phyloP scores from a whole-genome alignment of 2,329 filamentous ascomycete species.

The Zymoseptoria crescenta region DNA sequence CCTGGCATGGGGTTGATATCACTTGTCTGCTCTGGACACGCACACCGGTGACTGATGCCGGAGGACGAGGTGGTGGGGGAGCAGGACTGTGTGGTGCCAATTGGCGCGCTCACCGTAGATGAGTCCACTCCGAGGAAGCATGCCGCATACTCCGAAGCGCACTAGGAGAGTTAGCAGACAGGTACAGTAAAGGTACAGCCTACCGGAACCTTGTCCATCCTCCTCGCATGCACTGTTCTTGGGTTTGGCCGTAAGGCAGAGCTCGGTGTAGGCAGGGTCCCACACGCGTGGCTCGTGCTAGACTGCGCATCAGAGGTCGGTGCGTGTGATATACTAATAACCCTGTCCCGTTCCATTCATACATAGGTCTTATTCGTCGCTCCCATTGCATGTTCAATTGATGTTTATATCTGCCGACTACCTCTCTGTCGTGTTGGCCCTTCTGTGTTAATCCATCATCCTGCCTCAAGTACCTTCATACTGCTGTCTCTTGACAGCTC shows the following conservation, averaged over 20 bases:
- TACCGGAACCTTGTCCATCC: conserved; percentile 12
- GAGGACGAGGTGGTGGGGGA: conserved; percentile 3
- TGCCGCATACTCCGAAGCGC: not conserved
- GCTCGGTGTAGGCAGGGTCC: not conserved
- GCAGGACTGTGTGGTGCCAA: conserved; percentile 10
- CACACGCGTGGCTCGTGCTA: conserved; percentile 16
- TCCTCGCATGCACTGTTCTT: conserved; percentile 7
- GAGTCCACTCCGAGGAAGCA: conserved; percentile 12
- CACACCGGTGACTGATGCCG: conserved; percentile 1
- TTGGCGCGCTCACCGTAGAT: conserved; percentile 9
- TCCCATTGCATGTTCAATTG: not conserved
- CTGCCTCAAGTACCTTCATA: not conserved
- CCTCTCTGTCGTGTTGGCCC: not conserved
- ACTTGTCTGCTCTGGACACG: not conserved
- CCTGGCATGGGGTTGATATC: not conserved
- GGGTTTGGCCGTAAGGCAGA: not conserved
- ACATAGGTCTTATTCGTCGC: not conserved
- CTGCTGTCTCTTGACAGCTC: not conserved
- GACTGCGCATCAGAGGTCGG: not conserved
- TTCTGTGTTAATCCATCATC: not conserved
- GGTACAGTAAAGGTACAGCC: conserved; percentile 10
- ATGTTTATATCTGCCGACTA: not conserved
- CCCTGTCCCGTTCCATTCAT: not conserved
- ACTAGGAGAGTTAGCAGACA: conserved; percentile 1
- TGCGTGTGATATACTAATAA: not conserved